Evolutionary conservation across 202 grass and related monocot genomes (phyloP).

Genomic region (Cymbopogon flexuosus): DNA sequence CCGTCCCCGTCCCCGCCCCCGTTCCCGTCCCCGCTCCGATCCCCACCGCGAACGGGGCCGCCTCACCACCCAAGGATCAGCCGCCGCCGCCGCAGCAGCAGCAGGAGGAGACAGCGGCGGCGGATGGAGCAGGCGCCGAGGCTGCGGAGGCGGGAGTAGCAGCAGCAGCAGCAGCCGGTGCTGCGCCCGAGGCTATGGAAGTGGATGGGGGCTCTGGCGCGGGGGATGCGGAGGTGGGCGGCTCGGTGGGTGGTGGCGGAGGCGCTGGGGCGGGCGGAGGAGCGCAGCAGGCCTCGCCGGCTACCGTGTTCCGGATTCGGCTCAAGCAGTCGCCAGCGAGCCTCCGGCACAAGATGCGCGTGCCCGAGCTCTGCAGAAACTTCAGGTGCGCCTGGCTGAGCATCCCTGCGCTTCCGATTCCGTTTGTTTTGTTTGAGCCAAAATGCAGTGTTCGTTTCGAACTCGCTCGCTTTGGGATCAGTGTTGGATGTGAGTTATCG

Average conservation of each 20-base stretch:
- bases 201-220: constrained; percentile 38
- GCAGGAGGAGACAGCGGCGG: constrained; percentile 21
- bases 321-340: constrained; percentile 77
- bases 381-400: constrained; percentile 60
- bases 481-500: background rate
- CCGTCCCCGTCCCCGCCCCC: constrained; percentile 37
- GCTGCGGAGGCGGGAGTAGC: constrained; percentile 24
- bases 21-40: constrained; percentile 33
- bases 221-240: constrained; percentile 43
- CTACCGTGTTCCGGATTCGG: constrained; percentile 81
- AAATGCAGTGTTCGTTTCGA: background rate
- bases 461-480: background rate
- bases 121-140: constrained; percentile 28
- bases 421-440: background rate
- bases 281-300: constrained; percentile 42
- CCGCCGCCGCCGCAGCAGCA: constrained; percentile 41
- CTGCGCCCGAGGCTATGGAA: constrained; percentile 36
- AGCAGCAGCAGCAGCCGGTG: background rate
- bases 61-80: constrained; percentile 37
- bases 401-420: background rate
- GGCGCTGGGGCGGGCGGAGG: constrained; percentile 22
- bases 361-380: constrained; percentile 90
- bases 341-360: constrained; percentile 90
- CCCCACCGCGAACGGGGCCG: constrained; percentile 26
- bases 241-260: background rate